Conservation (phyloP, 768 basidiomycete genomes). For the Leucocoprinus sp. region DNA sequence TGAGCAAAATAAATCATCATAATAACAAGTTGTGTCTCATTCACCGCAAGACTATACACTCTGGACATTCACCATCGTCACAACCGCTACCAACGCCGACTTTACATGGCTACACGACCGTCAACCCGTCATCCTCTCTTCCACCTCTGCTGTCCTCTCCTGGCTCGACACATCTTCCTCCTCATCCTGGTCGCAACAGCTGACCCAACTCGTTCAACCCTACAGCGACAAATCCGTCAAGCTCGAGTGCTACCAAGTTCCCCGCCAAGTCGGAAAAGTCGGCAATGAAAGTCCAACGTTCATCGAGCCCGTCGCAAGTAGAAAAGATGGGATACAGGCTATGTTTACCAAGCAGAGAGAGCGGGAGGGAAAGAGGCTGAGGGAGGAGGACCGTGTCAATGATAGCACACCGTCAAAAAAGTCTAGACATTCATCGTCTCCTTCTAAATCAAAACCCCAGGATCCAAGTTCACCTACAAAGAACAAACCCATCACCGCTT, state of each 20-base stretch:
- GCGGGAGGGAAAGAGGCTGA: background rate
- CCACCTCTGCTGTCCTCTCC: conserved; percentile 43
- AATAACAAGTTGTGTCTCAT: background rate
- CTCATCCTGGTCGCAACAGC: conserved; percentile 45
- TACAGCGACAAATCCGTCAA: conserved; percentile 40
- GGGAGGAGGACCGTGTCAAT: no score
- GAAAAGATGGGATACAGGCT: conserved; percentile 82
- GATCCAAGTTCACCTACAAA: conserved; percentile 3
- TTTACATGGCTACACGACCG: conserved; percentile 89
- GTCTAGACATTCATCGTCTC: background rate
- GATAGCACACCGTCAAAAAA: no score
- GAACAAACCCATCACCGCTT: conserved; percentile 8
- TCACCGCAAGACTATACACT: conserved; percentile 39
- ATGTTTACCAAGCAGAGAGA: conserved; percentile 64
- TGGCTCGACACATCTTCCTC: conserved; percentile 76
- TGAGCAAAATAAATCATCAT: conserved; percentile 15
- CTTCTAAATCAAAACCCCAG: background rate
- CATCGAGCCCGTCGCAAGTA: conserved; percentile 67
- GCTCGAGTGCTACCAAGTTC: conserved; percentile 80
- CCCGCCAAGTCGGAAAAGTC: conserved; percentile 86
- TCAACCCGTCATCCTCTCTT: conserved; percentile 73
- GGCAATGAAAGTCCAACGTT: conserved; percentile 77
- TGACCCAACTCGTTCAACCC: conserved; percentile 54
- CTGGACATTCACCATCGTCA: conserved; percentile 87
- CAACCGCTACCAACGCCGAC: conserved; percentile 63